Conservation (phyloP, 2,329 filamentous ascomycete species). For the Xylariaceae sp. region DNA sequence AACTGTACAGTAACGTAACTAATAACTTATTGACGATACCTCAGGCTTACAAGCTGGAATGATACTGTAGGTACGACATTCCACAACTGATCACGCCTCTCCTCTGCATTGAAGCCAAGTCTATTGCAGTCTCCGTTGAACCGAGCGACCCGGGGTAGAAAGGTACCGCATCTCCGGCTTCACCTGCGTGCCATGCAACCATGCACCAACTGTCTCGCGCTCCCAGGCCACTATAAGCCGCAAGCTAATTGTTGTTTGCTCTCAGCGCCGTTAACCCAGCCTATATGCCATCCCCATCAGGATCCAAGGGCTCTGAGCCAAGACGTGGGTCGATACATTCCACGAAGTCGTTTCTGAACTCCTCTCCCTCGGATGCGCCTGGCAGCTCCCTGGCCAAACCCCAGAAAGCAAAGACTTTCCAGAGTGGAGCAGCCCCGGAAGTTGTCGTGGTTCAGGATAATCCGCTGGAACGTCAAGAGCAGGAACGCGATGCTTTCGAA, state of each 20-base stretch:
- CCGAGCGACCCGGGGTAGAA: background rate
- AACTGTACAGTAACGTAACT: too few species aligned
- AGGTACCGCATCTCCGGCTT: conserved; percentile 1
- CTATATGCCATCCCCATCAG: conserved; percentile 28
- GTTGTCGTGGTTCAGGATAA: conserved; percentile 25
- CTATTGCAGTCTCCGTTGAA: background rate
- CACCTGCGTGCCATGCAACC: conserved; percentile 1
- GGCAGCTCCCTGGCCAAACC: conserved; percentile 32
- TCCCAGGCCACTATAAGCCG: background rate
- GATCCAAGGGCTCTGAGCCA: conserved; percentile 27
- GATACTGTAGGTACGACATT: background rate
- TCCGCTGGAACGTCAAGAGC: conserved; percentile 22
- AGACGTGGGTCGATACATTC: conserved; percentile 27
- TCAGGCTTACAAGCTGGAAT: too few species aligned
- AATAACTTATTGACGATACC: too few species aligned
- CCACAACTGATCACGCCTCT: background rate
- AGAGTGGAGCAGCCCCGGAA: conserved; percentile 37
- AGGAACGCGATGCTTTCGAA: conserved; percentile 48
- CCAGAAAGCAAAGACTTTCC: conserved; percentile 47
- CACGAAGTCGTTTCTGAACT: conserved; percentile 28
- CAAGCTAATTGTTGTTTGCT: conserved; percentile 13
- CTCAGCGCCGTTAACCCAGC: conserved; percentile 13
- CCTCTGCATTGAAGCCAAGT: background rate
- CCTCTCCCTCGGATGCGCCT: conserved; percentile 28
- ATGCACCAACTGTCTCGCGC: background rate